phyloP scores from a whole-genome alignment of 2,329 filamentous ascomycete genomes.

The Paecilomyces niveus region DNA sequence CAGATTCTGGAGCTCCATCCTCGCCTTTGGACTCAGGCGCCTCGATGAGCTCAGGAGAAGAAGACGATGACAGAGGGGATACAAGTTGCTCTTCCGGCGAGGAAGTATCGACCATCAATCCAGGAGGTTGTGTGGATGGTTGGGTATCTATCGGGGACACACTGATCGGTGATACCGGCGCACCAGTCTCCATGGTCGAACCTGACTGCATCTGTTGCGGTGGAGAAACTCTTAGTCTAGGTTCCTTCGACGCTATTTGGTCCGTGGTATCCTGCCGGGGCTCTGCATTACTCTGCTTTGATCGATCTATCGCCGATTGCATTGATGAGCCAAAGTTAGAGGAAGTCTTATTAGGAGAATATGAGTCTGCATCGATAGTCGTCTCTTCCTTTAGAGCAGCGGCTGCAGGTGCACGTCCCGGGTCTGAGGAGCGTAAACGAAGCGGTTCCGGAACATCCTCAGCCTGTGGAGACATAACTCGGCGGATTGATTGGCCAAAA shows the following conservation, averaged over 20 bases:
- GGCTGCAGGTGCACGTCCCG: constrained; percentile 10
- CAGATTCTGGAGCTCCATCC: constrained; percentile 43
- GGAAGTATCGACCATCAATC: constrained; percentile 63
- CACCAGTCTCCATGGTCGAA: constrained; percentile 24
- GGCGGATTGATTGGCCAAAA: constrained; percentile 26
- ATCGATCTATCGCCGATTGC: not conserved
- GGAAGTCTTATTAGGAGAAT: constrained; percentile 4
- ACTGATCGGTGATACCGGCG: constrained; percentile 63
- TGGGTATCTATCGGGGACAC: constrained; percentile 50
- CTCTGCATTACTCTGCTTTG: not conserved
- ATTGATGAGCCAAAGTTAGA: not conserved
- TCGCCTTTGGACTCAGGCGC: constrained; percentile 20
- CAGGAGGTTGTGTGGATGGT: constrained; percentile 46
- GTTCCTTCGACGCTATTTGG: constrained; percentile 16
- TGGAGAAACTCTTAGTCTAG: not conserved
- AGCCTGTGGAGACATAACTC: constrained; percentile 24
- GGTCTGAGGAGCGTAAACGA: constrained; percentile 12
- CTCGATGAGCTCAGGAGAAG: constrained; percentile 32
- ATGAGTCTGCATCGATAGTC: not conserved
- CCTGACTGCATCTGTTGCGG: constrained; percentile 14
- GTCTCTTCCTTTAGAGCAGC: constrained; percentile 10
- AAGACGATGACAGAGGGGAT: constrained; percentile 57
- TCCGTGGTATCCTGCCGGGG: not conserved
- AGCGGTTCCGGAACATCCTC: constrained; percentile 15
- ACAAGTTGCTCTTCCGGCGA: constrained; percentile 58